Base-by-base conservation (phyloP, 2,329 filamentous ascomycete genomes). In the Graphilbum ipis-grandicollis region DNA sequence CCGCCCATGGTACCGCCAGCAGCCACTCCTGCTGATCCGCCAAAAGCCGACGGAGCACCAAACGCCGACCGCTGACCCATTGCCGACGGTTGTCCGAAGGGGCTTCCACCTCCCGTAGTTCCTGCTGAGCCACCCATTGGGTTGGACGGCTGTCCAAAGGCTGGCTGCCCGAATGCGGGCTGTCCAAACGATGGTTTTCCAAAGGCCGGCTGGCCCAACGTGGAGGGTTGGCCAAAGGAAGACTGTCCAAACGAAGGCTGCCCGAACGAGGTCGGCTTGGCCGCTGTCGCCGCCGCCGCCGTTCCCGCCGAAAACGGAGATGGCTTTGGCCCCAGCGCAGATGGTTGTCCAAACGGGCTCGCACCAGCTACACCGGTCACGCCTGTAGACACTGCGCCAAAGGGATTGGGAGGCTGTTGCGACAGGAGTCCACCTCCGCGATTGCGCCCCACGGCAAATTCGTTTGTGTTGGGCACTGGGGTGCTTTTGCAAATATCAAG, bases 401-500 rank as follows among this genome's bases (percentile, higher is more conserved):
- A 67, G 21, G 21, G 21, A 5, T n/a, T n/a, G n/a, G 21, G 6
- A 5, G 21, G 6, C 21, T 5, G 21, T 10, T 6, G 21, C 21
- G 21, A 23, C 21, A 23, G 21, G 6, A 10, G 6, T 10, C 6
- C 21, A 5, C 21, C 21, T 5, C 6, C 5, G 21, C 21, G 21
- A 10, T 10, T 23, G 21, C 21, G 9, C 8, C 59, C 59, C 9
- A 57, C 56, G 1, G 53, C 49, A 42, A 69, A 71, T 34, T 57
- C 52, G 33, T 62, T 61, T 39, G 59, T 57, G 8, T 55, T 54
- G n/a, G 59, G 54, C 1, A 50, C 44, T 28, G 53, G 60, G 33
- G 56, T 57, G 44, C 63, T 56, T 38, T 63, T 58, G 52, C 68
- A 70, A 17, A 76, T 62, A 44, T 86, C 79, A 36, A 68, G 59